Conservation (phyloP, 108 stramenopile genomes). For the Cylindrotheca fusiformis region DNA sequence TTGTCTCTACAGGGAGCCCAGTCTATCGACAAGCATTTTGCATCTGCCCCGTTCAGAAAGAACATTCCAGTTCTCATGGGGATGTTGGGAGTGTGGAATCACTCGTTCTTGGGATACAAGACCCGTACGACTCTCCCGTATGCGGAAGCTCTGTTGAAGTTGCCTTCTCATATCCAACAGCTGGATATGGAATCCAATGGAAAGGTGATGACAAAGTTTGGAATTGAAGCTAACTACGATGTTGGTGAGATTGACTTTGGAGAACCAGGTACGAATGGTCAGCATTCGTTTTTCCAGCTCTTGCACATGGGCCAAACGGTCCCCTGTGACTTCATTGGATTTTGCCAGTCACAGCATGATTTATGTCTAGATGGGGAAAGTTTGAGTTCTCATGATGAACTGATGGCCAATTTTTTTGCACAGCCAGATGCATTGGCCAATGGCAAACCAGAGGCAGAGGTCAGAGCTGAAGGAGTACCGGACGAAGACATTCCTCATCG, state of each 20-base stretch:
- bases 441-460: slow-evolving; percentile 90
- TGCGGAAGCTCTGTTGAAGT: slow-evolving; percentile 94
- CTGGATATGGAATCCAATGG: slow-evolving; percentile 98
- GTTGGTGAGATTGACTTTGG: slow-evolving; percentile 98
- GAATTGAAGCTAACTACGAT: slow-evolving; percentile 79
- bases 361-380: slow-evolving; percentile 84
- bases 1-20: slow-evolving; percentile 79
- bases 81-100: slow-evolving; percentile 98
- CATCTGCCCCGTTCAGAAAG: slow-evolving; percentile 80
- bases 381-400: slow-evolving; percentile 97
- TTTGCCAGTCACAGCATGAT: slow-evolving; percentile 84
- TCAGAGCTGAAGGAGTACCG: slow-evolving; percentile 87
- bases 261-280: slow-evolving; percentile 98
- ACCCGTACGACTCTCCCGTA: slow-evolving; percentile 89
- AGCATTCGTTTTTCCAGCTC: slow-evolving; percentile 99
- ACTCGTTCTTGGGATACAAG: slow-evolving; percentile 91
- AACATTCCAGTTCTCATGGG: slow-evolving; percentile 99
- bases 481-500: slow-evolving; percentile 90
- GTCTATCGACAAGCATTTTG: slow-evolving; percentile 97
- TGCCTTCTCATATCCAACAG: slow-evolving; percentile 99
- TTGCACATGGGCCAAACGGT: slow-evolving; percentile 98
- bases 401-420: slow-evolving; percentile 99
- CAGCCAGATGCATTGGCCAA: slow-evolving; percentile 98
- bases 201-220: slow-evolving; percentile 83
- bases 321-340: slow-evolving; percentile 97